phyloP scores from a whole-genome alignment of 306 rosid species.

The Alnus rubra region DNA sequence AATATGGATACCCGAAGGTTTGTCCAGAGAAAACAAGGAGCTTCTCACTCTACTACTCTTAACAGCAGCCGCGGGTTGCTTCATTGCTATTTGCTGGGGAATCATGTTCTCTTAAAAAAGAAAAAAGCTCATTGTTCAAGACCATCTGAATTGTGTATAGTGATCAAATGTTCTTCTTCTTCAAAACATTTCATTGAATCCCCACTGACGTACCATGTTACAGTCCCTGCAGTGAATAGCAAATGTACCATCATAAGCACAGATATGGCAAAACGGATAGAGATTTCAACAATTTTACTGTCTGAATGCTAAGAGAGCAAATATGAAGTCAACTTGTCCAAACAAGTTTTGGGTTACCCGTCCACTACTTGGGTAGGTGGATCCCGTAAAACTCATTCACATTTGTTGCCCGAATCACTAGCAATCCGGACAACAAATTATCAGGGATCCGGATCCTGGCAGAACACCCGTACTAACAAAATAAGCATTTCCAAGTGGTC shows the following conservation, averaged over 20 bases:
- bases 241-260: constrained; percentile 13
- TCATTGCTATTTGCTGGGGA: constrained; percentile 4
- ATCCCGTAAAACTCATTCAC: too few relatives aligned
- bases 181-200: constrained; percentile 66
- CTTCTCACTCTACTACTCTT: constrained; percentile 29
- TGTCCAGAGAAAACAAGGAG: constrained; percentile 22
- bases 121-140: constrained; percentile 41
- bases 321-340: too few relatives aligned
- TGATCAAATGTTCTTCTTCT: constrained; percentile 70
- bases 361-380: too few relatives aligned
- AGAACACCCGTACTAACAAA: not conserved
- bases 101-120: constrained; percentile 13
- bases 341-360: too few relatives aligned
- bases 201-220: constrained; percentile 60
- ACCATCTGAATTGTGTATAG: constrained; percentile 55
- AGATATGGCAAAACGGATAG: not conserved
- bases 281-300: too few relatives aligned
- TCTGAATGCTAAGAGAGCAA: too few relatives aligned
- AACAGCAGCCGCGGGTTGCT: constrained; percentile 18
- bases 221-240: constrained; percentile 47
- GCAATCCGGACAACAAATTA: too few relatives aligned
- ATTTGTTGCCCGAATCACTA: too few relatives aligned
- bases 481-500: not conserved
- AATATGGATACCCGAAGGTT: not conserved
- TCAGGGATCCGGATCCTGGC: too few relatives aligned